Evolutionary conservation across 2,329 filamentous ascomycete species (phyloP).

Genomic region (Nothopassalora personata): DNA sequence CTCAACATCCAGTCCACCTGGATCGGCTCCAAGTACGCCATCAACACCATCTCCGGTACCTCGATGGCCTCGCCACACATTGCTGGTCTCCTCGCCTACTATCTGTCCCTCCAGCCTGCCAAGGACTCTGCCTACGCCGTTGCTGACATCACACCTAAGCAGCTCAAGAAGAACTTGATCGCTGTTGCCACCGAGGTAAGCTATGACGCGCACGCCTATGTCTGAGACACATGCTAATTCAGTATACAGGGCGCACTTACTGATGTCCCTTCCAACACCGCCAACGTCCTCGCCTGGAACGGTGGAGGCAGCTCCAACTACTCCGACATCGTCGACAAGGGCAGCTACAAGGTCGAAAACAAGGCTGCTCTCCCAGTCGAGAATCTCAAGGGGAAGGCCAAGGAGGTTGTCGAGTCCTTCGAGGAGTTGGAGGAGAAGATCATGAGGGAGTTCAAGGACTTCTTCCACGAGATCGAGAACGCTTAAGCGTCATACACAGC

Average conservation of each 20-base stretch:
- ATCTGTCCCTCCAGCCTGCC: slow-evolving; percentile 89
- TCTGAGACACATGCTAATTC: not conserved
- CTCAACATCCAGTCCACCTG: slow-evolving; percentile 97
- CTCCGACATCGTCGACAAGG: slow-evolving; percentile 41
- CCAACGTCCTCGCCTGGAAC: slow-evolving; percentile 98
- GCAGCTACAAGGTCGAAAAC: slow-evolving; percentile 31
- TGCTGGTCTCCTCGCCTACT: slow-evolving; percentile 92
- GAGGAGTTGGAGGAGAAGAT: slow-evolving; percentile 25
- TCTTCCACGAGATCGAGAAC: slow-evolving; percentile 37
- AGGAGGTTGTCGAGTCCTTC: slow-evolving; percentile 38
- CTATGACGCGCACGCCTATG: not conserved
- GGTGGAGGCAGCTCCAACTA: slow-evolving; percentile 93
- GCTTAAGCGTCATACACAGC: slow-evolving; percentile 7
- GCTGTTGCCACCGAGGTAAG: slow-evolving; percentile 65
- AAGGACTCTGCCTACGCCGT: slow-evolving; percentile 88
- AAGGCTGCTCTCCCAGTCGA: slow-evolving; percentile 20
- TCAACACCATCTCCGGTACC: slow-evolving; percentile 98
- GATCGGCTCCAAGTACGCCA: slow-evolving; percentile 92
- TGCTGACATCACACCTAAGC: slow-evolving; percentile 80
- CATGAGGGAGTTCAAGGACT: slow-evolving; percentile 43
- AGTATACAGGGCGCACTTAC: slow-evolving; percentile 56
- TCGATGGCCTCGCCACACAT: slow-evolving; percentile 99
- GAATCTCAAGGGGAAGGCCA: slow-evolving; percentile 18
- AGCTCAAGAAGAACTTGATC: slow-evolving; percentile 88
- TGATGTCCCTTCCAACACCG: slow-evolving; percentile 79